Evolutionary conservation across 495 filamentous ascomycete species (phyloP), one percentile per base, ranked within the genome.

Genomic region (Sordaria brevicollis): DNA sequence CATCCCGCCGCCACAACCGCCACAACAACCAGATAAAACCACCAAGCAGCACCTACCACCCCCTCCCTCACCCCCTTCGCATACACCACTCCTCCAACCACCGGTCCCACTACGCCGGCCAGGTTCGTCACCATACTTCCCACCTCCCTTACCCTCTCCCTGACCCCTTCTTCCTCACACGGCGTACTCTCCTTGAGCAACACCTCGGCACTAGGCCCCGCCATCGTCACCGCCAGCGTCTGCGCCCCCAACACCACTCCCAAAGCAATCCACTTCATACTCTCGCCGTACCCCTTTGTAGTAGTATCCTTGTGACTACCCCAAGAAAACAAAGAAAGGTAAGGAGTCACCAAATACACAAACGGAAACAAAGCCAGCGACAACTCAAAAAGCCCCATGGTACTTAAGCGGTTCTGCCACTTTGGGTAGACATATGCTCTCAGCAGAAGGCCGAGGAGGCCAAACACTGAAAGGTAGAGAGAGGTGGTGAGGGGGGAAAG

Each of bases 391-490:
- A 85, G 86, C 1, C 79, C 81, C 5, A 89, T 79, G 0, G 90
- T 90, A 25, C 92, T 91, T 0, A 93, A 80, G 4, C 82, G 81
- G 19, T 80, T 78, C 57, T 87, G 86, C 29, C 92, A 74, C 2
- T 79, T 79, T 1, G 91, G 90, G 76, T 93, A 93, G 68, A 93
- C 73, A 68, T 91, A 85, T 4, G 92, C 83, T 75, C 93, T 91
- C 1, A 92, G 75, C 15, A 87, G 79, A 29, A 94, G 88, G 8
- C 90, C 90, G 43, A 90, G 85, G 71, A 90, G 74, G 5, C 91
- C 91, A 37, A 92, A 88, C n/a, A 88, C 81, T 0, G 89, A 87
- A 2, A 92, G 87, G 49, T 89, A 89, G 43, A 90, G 72, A 21
- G 91, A 92, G 69, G 94, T 90, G 2, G 84, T 86, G 0, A 86